phyloP scores from a whole-genome alignment of 805 yeast genomes.

The Groenewaldozyma tartarivorans region DNA sequence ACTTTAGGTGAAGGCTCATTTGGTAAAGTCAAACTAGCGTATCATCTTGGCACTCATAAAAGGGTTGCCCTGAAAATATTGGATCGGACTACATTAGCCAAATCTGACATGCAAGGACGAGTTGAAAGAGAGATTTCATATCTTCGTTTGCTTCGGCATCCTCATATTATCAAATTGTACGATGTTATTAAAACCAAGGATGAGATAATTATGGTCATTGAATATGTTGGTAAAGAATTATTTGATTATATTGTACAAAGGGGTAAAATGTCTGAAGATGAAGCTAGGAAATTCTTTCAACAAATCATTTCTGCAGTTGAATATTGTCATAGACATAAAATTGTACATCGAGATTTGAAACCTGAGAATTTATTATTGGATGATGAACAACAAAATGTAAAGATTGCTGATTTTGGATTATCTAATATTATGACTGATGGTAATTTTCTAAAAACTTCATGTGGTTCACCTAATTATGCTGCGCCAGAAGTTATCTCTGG shows the following conservation, averaged over 20 bases:
- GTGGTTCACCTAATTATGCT: slow-evolving; percentile 96
- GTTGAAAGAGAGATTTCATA: slow-evolving; percentile 92
- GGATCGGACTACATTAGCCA: slow-evolving; percentile 83
- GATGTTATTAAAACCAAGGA: slow-evolving; percentile 93
- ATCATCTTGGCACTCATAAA: slow-evolving; percentile 81
- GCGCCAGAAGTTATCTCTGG: slow-evolving; percentile 97
- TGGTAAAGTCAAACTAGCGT: slow-evolving; percentile 73
- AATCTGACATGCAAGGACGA: slow-evolving; percentile 94
- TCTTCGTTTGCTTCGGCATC: slow-evolving; percentile 79
- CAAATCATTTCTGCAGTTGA: slow-evolving; percentile 95
- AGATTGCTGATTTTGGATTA: slow-evolving; percentile 92
- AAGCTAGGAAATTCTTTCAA: slow-evolving; percentile 88
- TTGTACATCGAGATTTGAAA: slow-evolving; percentile 92
- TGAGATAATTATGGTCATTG: slow-evolving; percentile 95
- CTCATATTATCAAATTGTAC: slow-evolving; percentile 89
- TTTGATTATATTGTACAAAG: slow-evolving; percentile 92
- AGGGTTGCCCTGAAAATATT: slow-evolving; percentile 89
- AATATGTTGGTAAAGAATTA: slow-evolving; percentile 91
- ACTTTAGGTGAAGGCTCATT: slow-evolving; percentile 95
- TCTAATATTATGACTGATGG: slow-evolving; percentile 98
- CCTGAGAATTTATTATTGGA: slow-evolving; percentile 89
- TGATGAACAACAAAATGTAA: slow-evolving; percentile 85
- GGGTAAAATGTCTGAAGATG: slow-evolving; percentile 86
- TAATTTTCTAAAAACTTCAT: slow-evolving; percentile 83
- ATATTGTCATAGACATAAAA: slow-evolving; percentile 92